These are phyloP conservation scores for Elsinoe batatas DNA, from an alignment of 2,329 filamentous ascomycete genomes.

Conservation along the genomic window DNA sequence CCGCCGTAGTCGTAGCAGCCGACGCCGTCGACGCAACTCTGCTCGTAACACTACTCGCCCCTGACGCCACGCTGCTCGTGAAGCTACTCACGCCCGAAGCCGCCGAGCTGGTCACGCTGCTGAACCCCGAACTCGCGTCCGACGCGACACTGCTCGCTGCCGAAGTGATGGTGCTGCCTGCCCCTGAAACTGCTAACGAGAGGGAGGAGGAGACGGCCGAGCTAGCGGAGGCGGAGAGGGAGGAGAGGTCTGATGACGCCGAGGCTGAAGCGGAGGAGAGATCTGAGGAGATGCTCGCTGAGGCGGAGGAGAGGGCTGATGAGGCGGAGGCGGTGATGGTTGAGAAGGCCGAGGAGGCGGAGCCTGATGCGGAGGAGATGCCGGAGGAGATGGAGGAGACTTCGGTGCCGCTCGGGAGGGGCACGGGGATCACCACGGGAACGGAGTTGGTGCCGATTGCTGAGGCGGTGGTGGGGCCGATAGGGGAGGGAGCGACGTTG, in stretches of 20 bases:
- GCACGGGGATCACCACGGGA: slow-evolving; percentile 8
- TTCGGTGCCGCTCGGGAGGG: slow-evolving; percentile 11
- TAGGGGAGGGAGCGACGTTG: slow-evolving; percentile 6
- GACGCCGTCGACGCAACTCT: neutral
- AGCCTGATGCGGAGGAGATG: neutral
- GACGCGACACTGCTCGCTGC: slow-evolving; percentile 1
- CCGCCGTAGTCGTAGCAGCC: slow-evolving; percentile 13
- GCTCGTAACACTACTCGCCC: neutral
- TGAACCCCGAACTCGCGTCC: neutral
- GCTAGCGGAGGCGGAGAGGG: slow-evolving; percentile 4
- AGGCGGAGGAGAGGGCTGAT: slow-evolving; percentile 8
- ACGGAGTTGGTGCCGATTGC: slow-evolving; percentile 8
- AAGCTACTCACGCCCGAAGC: neutral
- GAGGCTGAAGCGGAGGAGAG: slow-evolving; percentile 3
- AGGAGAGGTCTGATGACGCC: neutral
- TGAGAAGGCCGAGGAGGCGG: neutral
- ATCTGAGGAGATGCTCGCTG: slow-evolving; percentile 8
- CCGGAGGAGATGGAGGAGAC: slow-evolving; percentile 5
- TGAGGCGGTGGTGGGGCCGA: slow-evolving; percentile 10
- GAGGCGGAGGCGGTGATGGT: slow-evolving; percentile 7
- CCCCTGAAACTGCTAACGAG: neutral
- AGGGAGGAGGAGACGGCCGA: neutral
- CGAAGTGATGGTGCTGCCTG: neutral
- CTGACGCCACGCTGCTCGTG: neutral
- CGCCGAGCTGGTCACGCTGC: neutral